Evolutionary conservation across 1,139 yeast species (phyloP), one percentile per base, ranked within the genome.

Genomic region (Suhomyces panamericanus): DNA sequence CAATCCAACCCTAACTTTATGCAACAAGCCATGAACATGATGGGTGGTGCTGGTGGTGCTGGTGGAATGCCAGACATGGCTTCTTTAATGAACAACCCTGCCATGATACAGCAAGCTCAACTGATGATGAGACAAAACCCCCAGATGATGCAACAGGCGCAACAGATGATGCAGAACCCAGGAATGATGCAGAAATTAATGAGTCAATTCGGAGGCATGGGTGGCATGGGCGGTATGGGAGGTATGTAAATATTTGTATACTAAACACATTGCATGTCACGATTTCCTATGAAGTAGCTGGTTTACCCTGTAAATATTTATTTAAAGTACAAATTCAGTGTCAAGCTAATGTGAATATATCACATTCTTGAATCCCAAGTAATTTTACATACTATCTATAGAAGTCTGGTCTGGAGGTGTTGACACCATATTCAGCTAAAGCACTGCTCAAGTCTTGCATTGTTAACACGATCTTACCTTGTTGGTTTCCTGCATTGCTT

Each of bases 391-490:
- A 26, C 41, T 39, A 54, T 31, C 96, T 81, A 67, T 93, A 95
- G 63, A 91, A 95, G 53, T 91, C 98, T 0, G 99, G 98, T 54
- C 97, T 77, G 48, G 85, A 80, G 4, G 95, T 81, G 59, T 93
- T 91, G 57, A 95, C 75, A 1, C 99, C 99, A 60, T 93, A 93
- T 62, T 95, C 99, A 34, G 90, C 79, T 52, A 89, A 67, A 0
- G 96, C 96, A 59, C 87, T 84, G 54, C 95, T 84, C 57, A 89
- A 73, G 60, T 89, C 96, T 50, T 88, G 96, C 87, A 87, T 85
- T 0, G 96, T 88, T 53, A 89, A 74, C 11, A 87, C 89, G 32
- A 87, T 81, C 57, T 87, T 87, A 27, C 88, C 89, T 50, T 84
- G 86, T 51, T 75, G 84, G 51, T 77, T 77, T 27, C 83, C 80